phyloP scores from a whole-genome alignment of 768 basidiomycete genomes.

The Favolaschia claudopus region DNA sequence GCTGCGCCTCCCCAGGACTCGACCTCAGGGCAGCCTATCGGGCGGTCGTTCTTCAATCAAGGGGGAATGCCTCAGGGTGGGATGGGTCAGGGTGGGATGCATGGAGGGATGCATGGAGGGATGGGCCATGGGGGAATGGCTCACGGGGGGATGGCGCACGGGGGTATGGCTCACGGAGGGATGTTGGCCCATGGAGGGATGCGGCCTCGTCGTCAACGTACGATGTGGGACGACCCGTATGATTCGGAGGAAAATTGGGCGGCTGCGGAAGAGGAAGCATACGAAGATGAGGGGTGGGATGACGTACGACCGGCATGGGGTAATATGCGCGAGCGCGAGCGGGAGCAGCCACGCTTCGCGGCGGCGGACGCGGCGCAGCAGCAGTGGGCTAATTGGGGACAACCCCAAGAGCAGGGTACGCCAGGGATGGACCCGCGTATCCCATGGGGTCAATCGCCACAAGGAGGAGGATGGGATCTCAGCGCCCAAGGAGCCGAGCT shows the following conservation, averaged over 20 bases:
- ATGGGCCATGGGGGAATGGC: too few species aligned
- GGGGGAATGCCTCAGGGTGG: not conserved
- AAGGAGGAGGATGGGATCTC: too few species aligned
- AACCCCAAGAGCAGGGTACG: too few species aligned
- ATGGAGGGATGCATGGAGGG: not conserved
- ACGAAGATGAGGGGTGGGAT: not conserved
- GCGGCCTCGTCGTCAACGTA: too few species aligned
- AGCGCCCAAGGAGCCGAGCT: too few species aligned
- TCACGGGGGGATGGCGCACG: too few species aligned
- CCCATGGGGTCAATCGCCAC: too few species aligned
- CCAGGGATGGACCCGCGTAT: too few species aligned
- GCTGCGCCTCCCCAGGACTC: conserved; percentile 14
- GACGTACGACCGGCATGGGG: not conserved
- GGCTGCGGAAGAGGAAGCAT: not conserved
- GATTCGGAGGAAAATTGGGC: not conserved
- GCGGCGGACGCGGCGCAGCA: conserved; percentile 3
- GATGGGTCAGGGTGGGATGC: not conserved
- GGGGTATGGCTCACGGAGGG: too few species aligned
- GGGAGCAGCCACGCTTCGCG: not conserved
- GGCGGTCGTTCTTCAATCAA: not conserved
- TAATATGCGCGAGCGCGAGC: not conserved
- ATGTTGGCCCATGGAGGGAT: too few species aligned
- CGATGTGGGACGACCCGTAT: not conserved
- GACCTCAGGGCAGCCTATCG: conserved; percentile 11
- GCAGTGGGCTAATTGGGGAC: not conserved